Evolutionary conservation across 371 early-diverging fungal genomes (phyloP).

Genomic region (Rhizopus arrhizus): DNA sequence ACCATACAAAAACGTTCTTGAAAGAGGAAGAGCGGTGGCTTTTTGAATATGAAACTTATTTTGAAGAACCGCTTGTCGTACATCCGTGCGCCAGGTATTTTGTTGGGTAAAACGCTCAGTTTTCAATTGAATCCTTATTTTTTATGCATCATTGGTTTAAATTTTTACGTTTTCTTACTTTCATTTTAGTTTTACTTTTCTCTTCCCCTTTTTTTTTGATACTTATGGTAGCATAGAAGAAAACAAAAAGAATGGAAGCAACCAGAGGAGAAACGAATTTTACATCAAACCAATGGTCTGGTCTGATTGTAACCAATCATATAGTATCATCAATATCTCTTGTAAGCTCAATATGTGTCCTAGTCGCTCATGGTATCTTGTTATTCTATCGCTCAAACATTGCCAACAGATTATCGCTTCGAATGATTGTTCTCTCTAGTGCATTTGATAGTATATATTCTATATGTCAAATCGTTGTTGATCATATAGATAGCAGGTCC

Average conservation of each 20-base stretch:
- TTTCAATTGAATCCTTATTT: conserved; percentile 1
- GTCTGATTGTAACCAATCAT: conserved; percentile 6
- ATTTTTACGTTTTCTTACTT: conserved; percentile 1
- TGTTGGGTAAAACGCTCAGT: not conserved
- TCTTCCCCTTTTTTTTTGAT: conserved; percentile 1
- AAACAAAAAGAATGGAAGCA: not conserved
- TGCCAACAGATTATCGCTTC: conserved; percentile 40
- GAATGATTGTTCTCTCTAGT: conserved; percentile 35
- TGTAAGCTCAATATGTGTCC: conserved; percentile 13
- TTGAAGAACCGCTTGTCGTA: not conserved
- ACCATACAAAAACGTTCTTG: conserved; percentile 13
- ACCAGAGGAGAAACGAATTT: not conserved
- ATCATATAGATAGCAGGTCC: conserved; percentile 7
- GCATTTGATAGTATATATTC: conserved; percentile 28
- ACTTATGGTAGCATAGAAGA: not conserved
- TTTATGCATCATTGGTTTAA: not conserved
- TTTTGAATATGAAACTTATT: conserved; percentile 3
- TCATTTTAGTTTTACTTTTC: conserved; percentile 1
- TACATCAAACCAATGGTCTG: conserved; percentile 10
- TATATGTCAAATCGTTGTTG: conserved; percentile 15
- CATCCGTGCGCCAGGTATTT: not conserved
- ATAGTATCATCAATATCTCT: conserved; percentile 24
- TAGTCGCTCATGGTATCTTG: conserved; percentile 25
- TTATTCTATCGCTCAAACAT: conserved; percentile 24
- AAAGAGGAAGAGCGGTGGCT: conserved; percentile 4